phyloP scores from a whole-genome alignment of 345 rosid species.

The Ailanthus altissimus region DNA sequence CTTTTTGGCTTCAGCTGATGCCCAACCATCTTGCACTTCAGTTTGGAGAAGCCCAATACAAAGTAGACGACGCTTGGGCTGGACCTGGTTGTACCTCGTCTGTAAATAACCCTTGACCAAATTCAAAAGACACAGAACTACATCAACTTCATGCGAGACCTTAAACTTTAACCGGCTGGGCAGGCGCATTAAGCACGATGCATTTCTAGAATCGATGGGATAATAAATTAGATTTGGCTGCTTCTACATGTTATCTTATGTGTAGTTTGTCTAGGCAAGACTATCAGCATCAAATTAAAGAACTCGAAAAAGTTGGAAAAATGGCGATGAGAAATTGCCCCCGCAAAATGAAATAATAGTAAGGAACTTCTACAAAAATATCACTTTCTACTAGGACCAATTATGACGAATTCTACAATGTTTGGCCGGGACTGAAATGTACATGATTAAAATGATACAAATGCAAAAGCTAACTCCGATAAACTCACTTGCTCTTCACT shows the following conservation, averaged over 20 bases:
- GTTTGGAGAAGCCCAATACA: not conserved
- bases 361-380: conserved; percentile 6
- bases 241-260: not conserved
- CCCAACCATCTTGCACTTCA: too few species aligned
- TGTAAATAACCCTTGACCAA: not conserved
- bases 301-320: not conserved
- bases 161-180: too few species aligned
- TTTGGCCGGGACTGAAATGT: not conserved
- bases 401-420: conserved; percentile 7
- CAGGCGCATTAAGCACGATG: not conserved
- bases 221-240: not conserved
- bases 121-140: not conserved
- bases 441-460: not conserved
- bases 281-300: not conserved
- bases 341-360: not conserved
- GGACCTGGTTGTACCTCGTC: too few species aligned
- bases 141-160: not conserved
- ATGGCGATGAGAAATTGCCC: not conserved
- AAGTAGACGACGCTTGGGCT: too few species aligned
- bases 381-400: conserved; percentile 6
- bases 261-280: not conserved
- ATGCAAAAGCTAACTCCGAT: not conserved
- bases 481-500: not conserved
- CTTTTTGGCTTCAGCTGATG: not conserved
- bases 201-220: not conserved